These are phyloP conservation scores for Pseudogymnoascus sp. DNA, from an alignment of 2,329 filamentous ascomycete species.

Conservation along the genomic window DNA sequence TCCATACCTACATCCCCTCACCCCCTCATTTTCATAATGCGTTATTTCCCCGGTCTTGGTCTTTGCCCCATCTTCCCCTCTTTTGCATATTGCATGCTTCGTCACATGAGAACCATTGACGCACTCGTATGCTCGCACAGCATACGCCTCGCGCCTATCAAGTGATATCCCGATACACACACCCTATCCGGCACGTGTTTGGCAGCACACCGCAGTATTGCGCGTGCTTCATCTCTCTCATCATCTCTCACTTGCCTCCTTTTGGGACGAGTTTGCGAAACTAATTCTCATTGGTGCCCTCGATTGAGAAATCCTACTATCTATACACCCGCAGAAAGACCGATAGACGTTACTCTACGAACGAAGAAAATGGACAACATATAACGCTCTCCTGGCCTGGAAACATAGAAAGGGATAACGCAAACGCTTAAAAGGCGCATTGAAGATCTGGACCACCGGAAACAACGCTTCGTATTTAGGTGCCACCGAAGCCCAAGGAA, in stretches of 20 bases:
- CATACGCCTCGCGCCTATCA: not conserved
- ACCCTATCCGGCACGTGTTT: not conserved
- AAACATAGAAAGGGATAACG: not conserved
- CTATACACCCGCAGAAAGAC: not conserved
- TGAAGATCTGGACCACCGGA: not conserved
- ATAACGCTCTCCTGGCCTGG: no score
- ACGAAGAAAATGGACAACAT: not conserved
- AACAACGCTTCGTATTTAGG: not conserved
- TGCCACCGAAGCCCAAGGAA: not conserved
- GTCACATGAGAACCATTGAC: conserved; percentile 1
- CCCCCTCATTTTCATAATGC: not conserved
- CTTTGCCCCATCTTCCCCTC: not conserved
- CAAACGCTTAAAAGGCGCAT: not conserved
- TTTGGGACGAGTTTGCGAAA: not conserved
- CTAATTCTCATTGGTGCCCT: not conserved
- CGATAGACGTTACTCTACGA: not conserved
- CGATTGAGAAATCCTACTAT: not conserved
- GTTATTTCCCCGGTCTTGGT: not conserved
- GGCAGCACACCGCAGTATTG: not conserved
- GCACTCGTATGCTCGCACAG: not conserved
- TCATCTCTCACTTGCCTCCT: not conserved
- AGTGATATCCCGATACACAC: conserved; percentile 2
- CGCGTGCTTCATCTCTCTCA: not conserved
- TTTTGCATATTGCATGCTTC: not conserved
- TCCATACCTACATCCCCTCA: not conserved